Conservation (phyloP, 768 basidiomycete species). For the Cystoderma amianthinum region DNA sequence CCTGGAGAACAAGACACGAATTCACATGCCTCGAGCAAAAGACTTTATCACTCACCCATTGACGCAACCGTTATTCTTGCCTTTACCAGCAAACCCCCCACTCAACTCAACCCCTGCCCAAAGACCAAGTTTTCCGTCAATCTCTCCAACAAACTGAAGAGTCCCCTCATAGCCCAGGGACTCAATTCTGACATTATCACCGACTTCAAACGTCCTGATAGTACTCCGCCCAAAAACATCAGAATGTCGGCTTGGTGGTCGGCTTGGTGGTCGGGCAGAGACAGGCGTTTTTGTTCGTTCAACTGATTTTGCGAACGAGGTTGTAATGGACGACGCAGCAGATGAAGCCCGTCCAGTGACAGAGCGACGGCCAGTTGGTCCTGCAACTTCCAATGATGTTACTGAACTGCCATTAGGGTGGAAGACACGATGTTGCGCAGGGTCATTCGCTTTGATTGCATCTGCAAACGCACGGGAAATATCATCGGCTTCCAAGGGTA, state of each 20-base stretch:
- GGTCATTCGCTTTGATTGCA: slow-evolving; percentile 77
- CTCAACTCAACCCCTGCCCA: slow-evolving; percentile 94
- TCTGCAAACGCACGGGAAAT: slow-evolving; percentile 72
- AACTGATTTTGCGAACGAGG: slow-evolving; percentile 18
- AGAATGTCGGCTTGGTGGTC: slow-evolving; percentile 63
- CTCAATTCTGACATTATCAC: slow-evolving; percentile 82
- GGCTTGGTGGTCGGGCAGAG: slow-evolving; percentile 25
- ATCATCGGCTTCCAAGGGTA: slow-evolving; percentile 42
- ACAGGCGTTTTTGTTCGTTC: slow-evolving; percentile 50
- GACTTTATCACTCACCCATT: slow-evolving; percentile 57
- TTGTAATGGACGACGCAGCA: slow-evolving; percentile 42
- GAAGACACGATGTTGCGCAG: slow-evolving; percentile 56
- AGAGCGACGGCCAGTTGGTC: slow-evolving; percentile 43
- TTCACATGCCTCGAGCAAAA: background rate
- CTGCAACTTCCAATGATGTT: slow-evolving; percentile 39
- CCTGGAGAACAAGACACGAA: background rate
- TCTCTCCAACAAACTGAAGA: slow-evolving; percentile 74
- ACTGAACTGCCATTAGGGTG: slow-evolving; percentile 32
- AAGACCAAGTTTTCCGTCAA: slow-evolving; percentile 81
- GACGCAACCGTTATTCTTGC: slow-evolving; percentile 93
- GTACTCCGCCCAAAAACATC: slow-evolving; percentile 42
- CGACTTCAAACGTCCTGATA: slow-evolving; percentile 54
- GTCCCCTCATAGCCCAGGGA: slow-evolving; percentile 85
- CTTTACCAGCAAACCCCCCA: slow-evolving; percentile 81
- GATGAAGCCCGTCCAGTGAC: slow-evolving; percentile 46